Conservation (phyloP, 208 protist genomes). For the Leishmania tarentolae region DNA sequence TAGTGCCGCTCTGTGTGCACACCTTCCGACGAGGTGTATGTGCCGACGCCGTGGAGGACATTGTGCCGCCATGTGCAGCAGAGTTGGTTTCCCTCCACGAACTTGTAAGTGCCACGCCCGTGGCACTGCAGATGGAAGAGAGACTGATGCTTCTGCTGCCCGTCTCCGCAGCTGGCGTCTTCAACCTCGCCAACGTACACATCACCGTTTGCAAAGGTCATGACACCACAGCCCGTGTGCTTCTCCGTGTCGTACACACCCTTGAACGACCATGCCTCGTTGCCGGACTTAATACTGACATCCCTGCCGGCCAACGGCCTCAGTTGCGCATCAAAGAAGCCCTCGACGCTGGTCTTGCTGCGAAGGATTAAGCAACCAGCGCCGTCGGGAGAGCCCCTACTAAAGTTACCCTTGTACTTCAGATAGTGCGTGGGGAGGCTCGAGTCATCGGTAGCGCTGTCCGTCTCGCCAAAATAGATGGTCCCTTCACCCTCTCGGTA, state of each 20-base stretch:
- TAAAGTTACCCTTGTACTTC: constrained; percentile 59
- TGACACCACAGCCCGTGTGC: constrained; percentile 35
- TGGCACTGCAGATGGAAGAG: constrained; percentile 62
- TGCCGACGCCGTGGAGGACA: constrained; percentile 73
- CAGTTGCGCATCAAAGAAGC: constrained; percentile 56
- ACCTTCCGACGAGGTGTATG: constrained; percentile 53
- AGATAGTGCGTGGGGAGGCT: constrained; percentile 8
- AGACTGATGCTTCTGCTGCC: not conserved
- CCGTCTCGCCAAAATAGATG: constrained; percentile 16
- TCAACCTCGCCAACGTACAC: constrained; percentile 69
- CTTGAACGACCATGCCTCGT: constrained; percentile 38
- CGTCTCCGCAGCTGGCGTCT: constrained; percentile 22
- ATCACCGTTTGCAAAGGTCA: constrained; percentile 76
- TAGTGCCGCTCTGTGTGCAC: constrained; percentile 55
- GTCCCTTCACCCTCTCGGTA: constrained; percentile 57
- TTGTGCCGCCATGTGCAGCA: constrained; percentile 81
- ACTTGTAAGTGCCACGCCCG: constrained; percentile 68
- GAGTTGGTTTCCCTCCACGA: constrained; percentile 72
- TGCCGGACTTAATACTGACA: constrained; percentile 17
- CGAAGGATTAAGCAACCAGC: constrained; percentile 47
- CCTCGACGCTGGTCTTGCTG: constrained; percentile 70
- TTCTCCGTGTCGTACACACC: constrained; percentile 52
- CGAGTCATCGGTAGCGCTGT: not conserved
- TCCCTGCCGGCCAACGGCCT: constrained; percentile 8
- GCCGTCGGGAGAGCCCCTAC: constrained; percentile 33